phyloP scores from a whole-genome alignment of 768 basidiomycete genomes.

The Psilocybe azurescens region DNA sequence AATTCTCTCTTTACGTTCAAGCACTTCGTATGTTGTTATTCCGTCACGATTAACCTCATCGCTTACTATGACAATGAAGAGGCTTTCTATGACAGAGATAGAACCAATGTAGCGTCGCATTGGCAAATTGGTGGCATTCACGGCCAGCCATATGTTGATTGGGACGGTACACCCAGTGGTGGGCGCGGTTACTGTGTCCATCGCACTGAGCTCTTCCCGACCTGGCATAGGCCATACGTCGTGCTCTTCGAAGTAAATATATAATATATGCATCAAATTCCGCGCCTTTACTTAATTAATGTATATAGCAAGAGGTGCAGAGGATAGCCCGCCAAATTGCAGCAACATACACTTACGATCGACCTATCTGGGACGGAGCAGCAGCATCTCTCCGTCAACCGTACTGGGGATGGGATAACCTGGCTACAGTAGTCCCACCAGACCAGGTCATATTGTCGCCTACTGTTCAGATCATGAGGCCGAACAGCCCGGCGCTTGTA shows the following conservation, averaged over 20 bases:
- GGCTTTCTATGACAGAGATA: conserved; percentile 30
- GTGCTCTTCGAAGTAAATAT: conserved; percentile 49
- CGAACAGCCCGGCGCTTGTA: conserved; percentile 29
- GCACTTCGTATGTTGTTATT: no score
- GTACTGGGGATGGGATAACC: no score
- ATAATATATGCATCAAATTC: no score
- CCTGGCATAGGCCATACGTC: conserved; percentile 61
- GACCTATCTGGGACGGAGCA: conserved; percentile 33
- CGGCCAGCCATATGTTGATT: conserved; percentile 50
- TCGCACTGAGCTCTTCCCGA: conserved; percentile 56
- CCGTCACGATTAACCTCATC: no score
- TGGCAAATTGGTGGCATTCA: conserved; percentile 34
- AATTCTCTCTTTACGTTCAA: no score
- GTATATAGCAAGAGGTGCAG: conserved; percentile 51
- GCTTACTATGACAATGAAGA: neutral
- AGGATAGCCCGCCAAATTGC: conserved; percentile 46
- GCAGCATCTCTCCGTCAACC: conserved; percentile 32
- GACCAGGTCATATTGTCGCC: conserved; percentile 39
- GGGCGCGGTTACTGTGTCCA: conserved; percentile 59
- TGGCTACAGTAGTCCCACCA: conserved; percentile 41
- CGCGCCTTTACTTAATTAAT: no score
- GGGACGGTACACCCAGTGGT: conserved; percentile 40
- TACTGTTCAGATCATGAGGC: conserved; percentile 36
- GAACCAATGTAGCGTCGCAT: conserved; percentile 41
- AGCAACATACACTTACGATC: conserved; percentile 38